A percentile compares a stretch with the other conserved stretches of the same genome.
Evolutionary conservation across 495 filamentous ascomycete genomes (phyloP).

Genomic region (Glutinoglossum americanum): DNA sequence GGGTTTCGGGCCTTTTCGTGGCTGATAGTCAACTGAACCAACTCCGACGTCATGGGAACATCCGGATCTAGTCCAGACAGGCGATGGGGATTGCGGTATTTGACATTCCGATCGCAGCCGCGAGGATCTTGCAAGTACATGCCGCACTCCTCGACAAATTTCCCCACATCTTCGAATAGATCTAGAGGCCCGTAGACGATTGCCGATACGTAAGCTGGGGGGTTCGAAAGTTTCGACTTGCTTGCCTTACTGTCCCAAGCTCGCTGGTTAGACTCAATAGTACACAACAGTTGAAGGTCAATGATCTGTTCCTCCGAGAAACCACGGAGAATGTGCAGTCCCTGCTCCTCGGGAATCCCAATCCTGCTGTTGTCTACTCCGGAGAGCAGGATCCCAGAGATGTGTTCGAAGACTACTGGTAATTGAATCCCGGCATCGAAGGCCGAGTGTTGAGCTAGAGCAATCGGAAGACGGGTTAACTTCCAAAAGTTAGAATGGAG

Average conservation of each 20-base stretch:
- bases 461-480: neutral
- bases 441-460: neutral
- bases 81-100: slow-evolving; percentile 24
- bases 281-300: neutral
- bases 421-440: neutral
- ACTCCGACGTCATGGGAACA: slow-evolving; percentile 6
- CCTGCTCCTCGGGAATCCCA: neutral
- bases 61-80: slow-evolving; percentile 14
- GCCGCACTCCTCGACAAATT: slow-evolving; percentile 14
- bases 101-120: slow-evolving; percentile 14
- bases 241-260: neutral
- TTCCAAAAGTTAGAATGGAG: neutral
- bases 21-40: neutral
- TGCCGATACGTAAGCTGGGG: neutral
- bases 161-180: slow-evolving; percentile 15
- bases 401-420: neutral
- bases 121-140: slow-evolving; percentile 22
- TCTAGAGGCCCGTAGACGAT: slow-evolving; percentile 14
- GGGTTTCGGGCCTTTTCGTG: neutral
- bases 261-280: neutral
- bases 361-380: neutral
- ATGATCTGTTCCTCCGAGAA: neutral
- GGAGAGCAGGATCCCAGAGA: neutral
- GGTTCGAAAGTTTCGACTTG: neutral
- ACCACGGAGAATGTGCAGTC: neutral